These are phyloP conservation scores for Solanum pennellii DNA, from an alignment of 257 asterid species.

Conservation along the genomic window DNA sequence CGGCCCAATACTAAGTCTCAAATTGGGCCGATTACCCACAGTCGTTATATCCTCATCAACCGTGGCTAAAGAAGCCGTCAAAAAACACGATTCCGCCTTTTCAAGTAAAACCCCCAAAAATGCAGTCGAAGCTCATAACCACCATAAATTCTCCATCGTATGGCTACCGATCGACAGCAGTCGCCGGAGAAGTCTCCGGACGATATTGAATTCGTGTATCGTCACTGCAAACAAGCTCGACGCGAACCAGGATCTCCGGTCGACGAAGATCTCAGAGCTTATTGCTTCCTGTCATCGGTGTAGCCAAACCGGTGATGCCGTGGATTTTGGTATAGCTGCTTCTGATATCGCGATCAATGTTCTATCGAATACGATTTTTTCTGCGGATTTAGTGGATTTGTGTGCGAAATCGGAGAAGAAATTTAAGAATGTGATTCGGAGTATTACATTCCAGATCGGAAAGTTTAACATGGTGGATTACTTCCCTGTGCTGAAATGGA, in stretches of 20 bases:
- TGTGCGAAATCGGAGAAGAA: conserved; percentile 41
- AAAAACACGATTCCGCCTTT: conserved; percentile 52
- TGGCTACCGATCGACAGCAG: conserved; percentile 50
- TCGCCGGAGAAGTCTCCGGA: conserved; percentile 60
- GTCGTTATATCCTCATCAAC: conserved; percentile 50
- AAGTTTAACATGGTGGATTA: conserved; percentile 18
- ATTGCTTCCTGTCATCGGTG: conserved; percentile 28
- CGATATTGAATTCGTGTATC: conserved; percentile 40
- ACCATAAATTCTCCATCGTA: conserved; percentile 43
- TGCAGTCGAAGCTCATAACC: conserved; percentile 55
- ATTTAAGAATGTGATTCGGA: conserved; percentile 27
- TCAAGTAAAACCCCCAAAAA: conserved; percentile 40
- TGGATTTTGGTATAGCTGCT: conserved; percentile 44
- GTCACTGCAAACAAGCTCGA: conserved; percentile 57
- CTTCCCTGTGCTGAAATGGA: conserved; percentile 24
- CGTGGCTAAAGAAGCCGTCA: conserved; percentile 52
- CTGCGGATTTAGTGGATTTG: conserved; percentile 42
- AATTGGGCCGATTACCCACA: conserved; percentile 44
- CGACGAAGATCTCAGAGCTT: conserved; percentile 40
- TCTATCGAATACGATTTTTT: conserved; percentile 38
- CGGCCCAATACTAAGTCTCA: conserved; percentile 64
- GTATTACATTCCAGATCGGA: neutral
- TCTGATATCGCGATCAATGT: conserved; percentile 40
- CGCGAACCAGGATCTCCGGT: conserved; percentile 42
- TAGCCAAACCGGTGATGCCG: conserved; percentile 29